Evolutionary conservation across 2,329 filamentous ascomycete genomes (phyloP).

Genomic region (Colletotrichum sp.): DNA sequence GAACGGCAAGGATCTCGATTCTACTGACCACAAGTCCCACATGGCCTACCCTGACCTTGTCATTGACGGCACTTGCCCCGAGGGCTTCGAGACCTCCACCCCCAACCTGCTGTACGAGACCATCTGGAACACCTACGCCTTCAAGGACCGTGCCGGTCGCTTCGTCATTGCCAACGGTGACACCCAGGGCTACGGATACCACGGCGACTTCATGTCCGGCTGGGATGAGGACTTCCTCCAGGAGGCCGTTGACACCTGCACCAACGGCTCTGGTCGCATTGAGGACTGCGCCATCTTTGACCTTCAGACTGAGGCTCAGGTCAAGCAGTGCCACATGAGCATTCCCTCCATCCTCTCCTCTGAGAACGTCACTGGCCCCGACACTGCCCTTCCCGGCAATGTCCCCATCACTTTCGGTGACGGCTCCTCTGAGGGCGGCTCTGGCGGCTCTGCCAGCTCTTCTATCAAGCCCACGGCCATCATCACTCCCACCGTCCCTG

Average conservation of each 20-base stretch:
- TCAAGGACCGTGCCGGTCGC: slow-evolving; percentile 64
- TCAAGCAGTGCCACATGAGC: slow-evolving; percentile 66
- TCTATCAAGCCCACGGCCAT: slow-evolving; percentile 12
- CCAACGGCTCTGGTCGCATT: slow-evolving; percentile 70
- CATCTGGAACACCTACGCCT: slow-evolving; percentile 78
- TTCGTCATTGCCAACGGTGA: slow-evolving; percentile 85
- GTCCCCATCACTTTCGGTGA: slow-evolving; percentile 46
- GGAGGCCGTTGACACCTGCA: slow-evolving; percentile 76
- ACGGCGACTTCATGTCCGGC: slow-evolving; percentile 81
- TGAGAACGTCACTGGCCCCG: slow-evolving; percentile 65
- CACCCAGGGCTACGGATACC: slow-evolving; percentile 74
- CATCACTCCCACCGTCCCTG: slow-evolving; percentile 25
- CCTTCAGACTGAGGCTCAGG: slow-evolving; percentile 66
- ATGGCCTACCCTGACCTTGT: slow-evolving; percentile 81
- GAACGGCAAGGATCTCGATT: slow-evolving; percentile 71
- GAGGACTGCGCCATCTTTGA: slow-evolving; percentile 78
- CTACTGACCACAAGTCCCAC: slow-evolving; percentile 64
- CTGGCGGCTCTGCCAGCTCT: not conserved
- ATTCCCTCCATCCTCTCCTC: slow-evolving; percentile 56
- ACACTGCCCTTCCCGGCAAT: slow-evolving; percentile 70
- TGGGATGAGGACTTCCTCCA: slow-evolving; percentile 77
- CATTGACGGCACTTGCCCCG: slow-evolving; percentile 77
- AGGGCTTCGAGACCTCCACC: slow-evolving; percentile 69
- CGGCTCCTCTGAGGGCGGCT: slow-evolving; percentile 22
- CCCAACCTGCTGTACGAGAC: slow-evolving; percentile 84